Conservation (phyloP, 2,329 filamentous ascomycete species). For the Knoxdaviesia capensis region DNA sequence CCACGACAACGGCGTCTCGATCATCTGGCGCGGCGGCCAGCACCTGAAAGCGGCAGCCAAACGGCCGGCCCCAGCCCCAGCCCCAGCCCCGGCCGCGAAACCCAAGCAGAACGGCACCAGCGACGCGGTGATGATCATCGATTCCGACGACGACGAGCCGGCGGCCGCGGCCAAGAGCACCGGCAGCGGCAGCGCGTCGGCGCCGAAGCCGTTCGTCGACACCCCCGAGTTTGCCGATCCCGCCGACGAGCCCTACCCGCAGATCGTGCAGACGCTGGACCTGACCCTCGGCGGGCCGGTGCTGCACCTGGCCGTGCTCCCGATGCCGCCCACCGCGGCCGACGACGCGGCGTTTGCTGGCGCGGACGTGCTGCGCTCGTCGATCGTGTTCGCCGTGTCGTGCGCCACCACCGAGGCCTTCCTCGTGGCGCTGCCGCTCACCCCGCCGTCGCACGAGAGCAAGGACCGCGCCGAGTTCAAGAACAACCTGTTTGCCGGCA, state of each 20-base stretch:
- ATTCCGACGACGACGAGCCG: conserved; percentile 29
- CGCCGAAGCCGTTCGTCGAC: conserved; percentile 21
- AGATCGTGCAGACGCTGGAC: conserved; percentile 39
- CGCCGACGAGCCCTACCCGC: conserved; percentile 28
- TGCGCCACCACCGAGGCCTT: conserved; percentile 36
- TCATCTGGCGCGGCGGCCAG: conserved; percentile 42
- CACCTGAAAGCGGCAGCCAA: conserved; percentile 33
- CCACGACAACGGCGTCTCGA: conserved; percentile 39
- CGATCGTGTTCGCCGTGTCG: conserved; percentile 39
- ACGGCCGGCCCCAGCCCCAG: too few relatives aligned
- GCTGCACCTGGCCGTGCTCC: conserved; percentile 33
- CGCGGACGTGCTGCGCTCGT: conserved; percentile 28
- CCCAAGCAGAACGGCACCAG: conserved; percentile 30
- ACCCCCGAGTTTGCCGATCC: conserved; percentile 37
- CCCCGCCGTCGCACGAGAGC: conserved; percentile 38
- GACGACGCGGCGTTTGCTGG: conserved; percentile 27
- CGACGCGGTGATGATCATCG: conserved; percentile 38
- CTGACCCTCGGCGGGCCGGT: conserved; percentile 36
- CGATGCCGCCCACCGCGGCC: conserved; percentile 25
- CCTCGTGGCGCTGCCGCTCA: conserved; percentile 37
- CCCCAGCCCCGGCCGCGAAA: conserved; percentile 9
- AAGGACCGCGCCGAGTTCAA: conserved; percentile 34
- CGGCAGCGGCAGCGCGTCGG: conserved; percentile 7
- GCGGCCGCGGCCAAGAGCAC: conserved; percentile 5
- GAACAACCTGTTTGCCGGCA: conserved; percentile 27